These are phyloP conservation scores for Pseudomassariella vexata DNA, from an alignment of 2,329 filamentous ascomycete genomes.

Conservation along the genomic window DNA sequence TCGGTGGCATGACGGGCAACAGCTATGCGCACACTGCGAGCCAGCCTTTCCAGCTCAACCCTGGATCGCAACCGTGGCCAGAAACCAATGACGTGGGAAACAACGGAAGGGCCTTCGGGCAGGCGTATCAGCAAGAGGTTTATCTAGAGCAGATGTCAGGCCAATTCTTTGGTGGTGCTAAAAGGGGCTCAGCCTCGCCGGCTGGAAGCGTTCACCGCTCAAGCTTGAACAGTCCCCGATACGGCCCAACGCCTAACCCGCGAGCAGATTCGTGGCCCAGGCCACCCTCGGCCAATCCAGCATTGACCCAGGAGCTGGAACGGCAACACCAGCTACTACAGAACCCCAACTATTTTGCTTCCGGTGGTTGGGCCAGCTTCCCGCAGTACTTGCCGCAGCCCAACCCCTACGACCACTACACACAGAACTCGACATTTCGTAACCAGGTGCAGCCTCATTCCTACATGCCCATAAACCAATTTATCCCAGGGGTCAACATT, in stretches of 20 bases:
- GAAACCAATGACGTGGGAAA: slow-evolving; percentile 23
- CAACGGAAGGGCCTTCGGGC: slow-evolving; percentile 11
- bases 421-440: slow-evolving; percentile 26
- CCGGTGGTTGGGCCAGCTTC: too few relatives aligned
- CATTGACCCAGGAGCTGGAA: slow-evolving; percentile 29
- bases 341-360: slow-evolving; percentile 25
- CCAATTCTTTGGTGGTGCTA: slow-evolving; percentile 17
- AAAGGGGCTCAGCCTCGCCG: slow-evolving; percentile 32
- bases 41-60: slow-evolving; percentile 41
- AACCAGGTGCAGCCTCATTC: slow-evolving; percentile 25
- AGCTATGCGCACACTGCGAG: slow-evolving; percentile 13
- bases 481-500: slow-evolving; percentile 19
- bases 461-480: slow-evolving; percentile 24
- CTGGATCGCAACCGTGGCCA: slow-evolving; percentile 42
- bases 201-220: slow-evolving; percentile 24
- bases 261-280: slow-evolving; percentile 30
- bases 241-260: slow-evolving; percentile 21
- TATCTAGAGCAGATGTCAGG: slow-evolving; percentile 23
- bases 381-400: slow-evolving; percentile 30
- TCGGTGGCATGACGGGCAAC: not conserved
- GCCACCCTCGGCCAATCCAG: slow-evolving; percentile 28
- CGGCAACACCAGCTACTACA: slow-evolving; percentile 26
- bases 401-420: slow-evolving; percentile 29
- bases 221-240: slow-evolving; percentile 23
- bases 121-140: slow-evolving; percentile 24